These are phyloP conservation scores for Penicillium sp. DNA, from an alignment of 2,329 filamentous ascomycete genomes.

Conservation along the genomic window DNA sequence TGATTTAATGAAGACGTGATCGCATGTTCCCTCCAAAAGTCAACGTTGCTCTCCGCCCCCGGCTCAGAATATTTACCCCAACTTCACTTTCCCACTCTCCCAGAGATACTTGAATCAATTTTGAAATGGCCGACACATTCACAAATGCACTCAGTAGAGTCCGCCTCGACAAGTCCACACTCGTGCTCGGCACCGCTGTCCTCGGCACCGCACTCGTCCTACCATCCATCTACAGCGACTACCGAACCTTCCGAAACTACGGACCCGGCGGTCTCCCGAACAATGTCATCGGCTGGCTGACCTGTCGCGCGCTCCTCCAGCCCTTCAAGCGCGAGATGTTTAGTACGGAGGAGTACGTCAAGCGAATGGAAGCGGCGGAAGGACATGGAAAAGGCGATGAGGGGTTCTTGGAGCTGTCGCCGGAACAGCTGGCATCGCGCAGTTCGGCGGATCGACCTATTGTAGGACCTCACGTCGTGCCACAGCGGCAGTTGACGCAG, in stretches of 20 bases:
- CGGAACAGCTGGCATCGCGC: constrained; percentile 16
- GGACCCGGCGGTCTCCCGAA: constrained; percentile 37
- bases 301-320: constrained; percentile 22
- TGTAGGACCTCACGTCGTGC: constrained; percentile 29
- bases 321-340: constrained; percentile 30
- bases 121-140: constrained; percentile 1
- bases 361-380: constrained; percentile 22
- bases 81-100: not conserved
- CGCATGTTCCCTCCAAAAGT: too few species aligned
- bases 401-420: constrained; percentile 16
- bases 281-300: constrained; percentile 38
- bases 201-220: constrained; percentile 18
- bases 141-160: constrained; percentile 1
- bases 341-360: constrained; percentile 27
- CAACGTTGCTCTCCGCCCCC: not conserved
- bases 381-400: constrained; percentile 22
- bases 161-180: constrained; percentile 11
- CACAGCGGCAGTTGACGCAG: constrained; percentile 31
- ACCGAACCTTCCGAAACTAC: constrained; percentile 36
- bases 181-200: constrained; percentile 17
- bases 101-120: not conserved
- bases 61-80: not conserved
- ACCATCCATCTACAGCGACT: constrained; percentile 32
- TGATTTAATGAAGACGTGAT: too few species aligned
- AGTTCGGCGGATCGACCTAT: constrained; percentile 17